Evolutionary conservation across 2,329 filamentous ascomycete species (phyloP).

Genomic region (Penicillium sp.): DNA sequence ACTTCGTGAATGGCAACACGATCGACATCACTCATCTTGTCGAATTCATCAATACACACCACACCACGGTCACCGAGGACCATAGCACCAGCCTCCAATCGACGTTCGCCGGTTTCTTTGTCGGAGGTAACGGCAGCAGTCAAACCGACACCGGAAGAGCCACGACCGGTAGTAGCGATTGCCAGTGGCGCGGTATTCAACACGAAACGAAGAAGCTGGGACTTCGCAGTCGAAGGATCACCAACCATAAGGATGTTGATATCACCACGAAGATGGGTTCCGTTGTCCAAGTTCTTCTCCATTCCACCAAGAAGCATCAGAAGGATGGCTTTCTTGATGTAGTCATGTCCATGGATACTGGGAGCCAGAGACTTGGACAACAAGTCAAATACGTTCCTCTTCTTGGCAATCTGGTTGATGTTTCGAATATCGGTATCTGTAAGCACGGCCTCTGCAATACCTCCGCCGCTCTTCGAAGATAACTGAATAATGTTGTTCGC

Average conservation of each 20-base stretch:
- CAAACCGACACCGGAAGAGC: conserved; percentile 95
- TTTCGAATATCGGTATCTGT: conserved; percentile 97
- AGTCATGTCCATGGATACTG: conserved; percentile 94
- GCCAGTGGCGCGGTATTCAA: conserved; percentile 94
- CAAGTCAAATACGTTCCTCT: conserved; percentile 87
- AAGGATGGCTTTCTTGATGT: conserved; percentile 96
- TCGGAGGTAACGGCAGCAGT: conserved; percentile 95
- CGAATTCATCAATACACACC: conserved; percentile 98
- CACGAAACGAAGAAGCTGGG: conserved; percentile 94
- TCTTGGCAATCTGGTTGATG: conserved; percentile 96
- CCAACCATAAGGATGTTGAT: conserved; percentile 99
- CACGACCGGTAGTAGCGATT: conserved; percentile 94
- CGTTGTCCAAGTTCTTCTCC: conserved; percentile 98
- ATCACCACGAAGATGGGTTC: conserved; percentile 94
- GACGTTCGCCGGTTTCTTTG: conserved; percentile 93
- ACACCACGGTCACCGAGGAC: conserved; percentile 95
- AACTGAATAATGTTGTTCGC: conserved; percentile 94
- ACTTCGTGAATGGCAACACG: conserved; percentile 99
- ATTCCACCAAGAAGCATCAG: conserved; percentile 93
- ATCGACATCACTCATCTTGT: conserved; percentile 99
- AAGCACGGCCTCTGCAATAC: conserved; percentile 85
- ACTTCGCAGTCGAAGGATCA: conserved; percentile 97
- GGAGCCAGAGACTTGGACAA: conserved; percentile 92
- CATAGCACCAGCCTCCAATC: conserved; percentile 97
- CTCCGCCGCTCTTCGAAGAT: conserved; percentile 93